Evolutionary conservation across 139 green algal species (phyloP).

Genomic region (Zygnema circumcarinatum): DNA sequence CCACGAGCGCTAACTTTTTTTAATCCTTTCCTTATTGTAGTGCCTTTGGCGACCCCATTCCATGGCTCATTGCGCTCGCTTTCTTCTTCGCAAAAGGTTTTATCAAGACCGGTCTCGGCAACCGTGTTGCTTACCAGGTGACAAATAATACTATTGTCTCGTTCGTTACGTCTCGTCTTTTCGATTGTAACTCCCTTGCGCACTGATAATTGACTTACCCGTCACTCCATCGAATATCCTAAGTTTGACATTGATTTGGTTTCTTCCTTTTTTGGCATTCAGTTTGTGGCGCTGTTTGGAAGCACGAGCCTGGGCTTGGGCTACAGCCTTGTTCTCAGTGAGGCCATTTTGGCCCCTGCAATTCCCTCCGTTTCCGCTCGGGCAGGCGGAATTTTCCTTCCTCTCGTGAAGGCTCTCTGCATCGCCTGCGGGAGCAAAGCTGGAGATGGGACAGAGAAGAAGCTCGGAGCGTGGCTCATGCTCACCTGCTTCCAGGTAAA

Average conservation of each 20-base stretch:
- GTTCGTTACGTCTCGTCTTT: too few species aligned
- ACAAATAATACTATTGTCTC: too few species aligned
- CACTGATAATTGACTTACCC: too few species aligned
- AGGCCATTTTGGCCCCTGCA: constrained; percentile 95
- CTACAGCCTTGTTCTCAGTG: constrained; percentile 93
- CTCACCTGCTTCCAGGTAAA: constrained; percentile 87
- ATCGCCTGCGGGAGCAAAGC: constrained; percentile 89
- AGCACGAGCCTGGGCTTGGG: constrained; percentile 97
- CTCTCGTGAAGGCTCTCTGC: constrained; percentile 95
- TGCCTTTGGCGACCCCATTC: constrained; percentile 95
- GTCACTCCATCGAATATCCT: too few species aligned
- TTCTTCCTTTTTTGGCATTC: not conserved
- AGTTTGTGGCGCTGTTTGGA: constrained; percentile 90
- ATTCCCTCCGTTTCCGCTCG: constrained; percentile 96
- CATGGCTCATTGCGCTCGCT: constrained; percentile 97
- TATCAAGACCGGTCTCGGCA: constrained; percentile 96
- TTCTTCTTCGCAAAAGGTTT: constrained; percentile 98
- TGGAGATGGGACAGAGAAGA: constrained; percentile 89
- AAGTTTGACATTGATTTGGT: not conserved
- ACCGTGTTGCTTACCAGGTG: constrained; percentile 91
- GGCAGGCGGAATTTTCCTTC: constrained; percentile 97
- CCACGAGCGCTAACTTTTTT: too few species aligned
- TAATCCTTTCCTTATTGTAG: too few species aligned
- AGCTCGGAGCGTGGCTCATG: constrained; percentile 98
- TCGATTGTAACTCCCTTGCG: too few species aligned